These are phyloP conservation scores for Fusarium protoensiforme DNA, from an alignment of 2,329 filamentous ascomycete genomes.

Conservation along the genomic window DNA sequence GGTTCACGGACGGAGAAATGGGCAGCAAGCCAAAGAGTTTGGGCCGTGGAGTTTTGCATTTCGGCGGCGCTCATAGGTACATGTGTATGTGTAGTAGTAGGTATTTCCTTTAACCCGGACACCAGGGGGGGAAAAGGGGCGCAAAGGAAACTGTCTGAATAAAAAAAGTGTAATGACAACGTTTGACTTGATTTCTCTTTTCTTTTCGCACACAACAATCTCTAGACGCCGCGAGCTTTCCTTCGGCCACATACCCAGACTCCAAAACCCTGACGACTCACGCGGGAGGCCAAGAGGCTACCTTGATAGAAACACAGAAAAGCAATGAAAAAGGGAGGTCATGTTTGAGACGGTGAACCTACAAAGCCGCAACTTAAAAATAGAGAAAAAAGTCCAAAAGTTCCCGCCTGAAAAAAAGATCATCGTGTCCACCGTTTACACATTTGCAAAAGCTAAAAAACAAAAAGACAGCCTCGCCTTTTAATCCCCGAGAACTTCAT, in stretches of 20 bases:
- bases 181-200: constrained; percentile 1
- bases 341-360: constrained; percentile 8
- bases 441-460: background rate
- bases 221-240: constrained; percentile 25
- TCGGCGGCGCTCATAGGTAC: background rate
- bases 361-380: constrained; percentile 8
- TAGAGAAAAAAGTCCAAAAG: constrained; percentile 1
- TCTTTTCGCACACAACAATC: constrained; percentile 10
- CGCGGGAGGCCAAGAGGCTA: constrained; percentile 17
- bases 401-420: constrained; percentile 8
- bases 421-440: constrained; percentile 19
- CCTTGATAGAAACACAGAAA: constrained; percentile 28
- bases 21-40: background rate
- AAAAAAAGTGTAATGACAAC: constrained; percentile 4
- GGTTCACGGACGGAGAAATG: background rate
- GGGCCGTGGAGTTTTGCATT: background rate
- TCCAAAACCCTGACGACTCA: constrained; percentile 23
- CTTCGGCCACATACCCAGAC: constrained; percentile 38
- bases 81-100: background rate
- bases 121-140: background rate
- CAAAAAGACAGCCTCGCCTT: background rate
- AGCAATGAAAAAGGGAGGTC: constrained; percentile 3
- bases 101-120: background rate
- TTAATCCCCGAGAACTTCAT: constrained; percentile 60
- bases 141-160: constrained; percentile 3